Conservation (phyloP, 2,329 filamentous ascomycete genomes). For the Tolypocladium paradoxum region DNA sequence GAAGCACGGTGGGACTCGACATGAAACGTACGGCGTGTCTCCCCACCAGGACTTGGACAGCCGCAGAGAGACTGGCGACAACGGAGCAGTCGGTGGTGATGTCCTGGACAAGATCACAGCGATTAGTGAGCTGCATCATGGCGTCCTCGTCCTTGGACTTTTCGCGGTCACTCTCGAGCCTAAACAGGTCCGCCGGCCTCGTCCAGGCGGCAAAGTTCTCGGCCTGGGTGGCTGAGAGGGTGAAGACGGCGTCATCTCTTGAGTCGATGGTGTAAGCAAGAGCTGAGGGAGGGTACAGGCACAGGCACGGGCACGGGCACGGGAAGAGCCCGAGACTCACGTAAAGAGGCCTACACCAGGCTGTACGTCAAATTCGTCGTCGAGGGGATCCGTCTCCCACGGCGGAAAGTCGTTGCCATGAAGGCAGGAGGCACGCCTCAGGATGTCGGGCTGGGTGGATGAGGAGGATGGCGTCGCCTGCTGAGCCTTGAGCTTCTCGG, state of each 20-base stretch:
- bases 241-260: conserved; percentile 60
- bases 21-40: conserved; percentile 48
- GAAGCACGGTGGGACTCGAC: neutral
- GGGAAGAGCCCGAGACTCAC: conserved; percentile 34
- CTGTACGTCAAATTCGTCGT: conserved; percentile 48
- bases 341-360: conserved; percentile 45
- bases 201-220: conserved; percentile 78
- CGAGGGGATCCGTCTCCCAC: conserved; percentile 57
- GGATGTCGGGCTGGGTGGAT: conserved; percentile 29
- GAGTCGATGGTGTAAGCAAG: neutral
- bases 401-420: conserved; percentile 78
- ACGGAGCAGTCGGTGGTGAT: conserved; percentile 95
- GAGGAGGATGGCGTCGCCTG: conserved; percentile 1
- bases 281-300: neutral
- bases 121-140: conserved; percentile 45
- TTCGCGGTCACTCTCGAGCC: conserved; percentile 11
- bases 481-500: conserved; percentile 61
- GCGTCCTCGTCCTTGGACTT: conserved; percentile 21
- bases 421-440: conserved; percentile 67
- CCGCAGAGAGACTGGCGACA: conserved; percentile 85
- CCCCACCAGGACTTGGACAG: conserved; percentile 57
- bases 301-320: neutral
- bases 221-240: conserved; percentile 63
- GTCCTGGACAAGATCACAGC: conserved; percentile 85
- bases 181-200: conserved; percentile 57